A percentile compares a stretch with the other conserved stretches of the same genome.
phyloP scores from a whole-genome alignment of 495 filamentous ascomycete genomes.

The Trichocladium uniseriatum region DNA sequence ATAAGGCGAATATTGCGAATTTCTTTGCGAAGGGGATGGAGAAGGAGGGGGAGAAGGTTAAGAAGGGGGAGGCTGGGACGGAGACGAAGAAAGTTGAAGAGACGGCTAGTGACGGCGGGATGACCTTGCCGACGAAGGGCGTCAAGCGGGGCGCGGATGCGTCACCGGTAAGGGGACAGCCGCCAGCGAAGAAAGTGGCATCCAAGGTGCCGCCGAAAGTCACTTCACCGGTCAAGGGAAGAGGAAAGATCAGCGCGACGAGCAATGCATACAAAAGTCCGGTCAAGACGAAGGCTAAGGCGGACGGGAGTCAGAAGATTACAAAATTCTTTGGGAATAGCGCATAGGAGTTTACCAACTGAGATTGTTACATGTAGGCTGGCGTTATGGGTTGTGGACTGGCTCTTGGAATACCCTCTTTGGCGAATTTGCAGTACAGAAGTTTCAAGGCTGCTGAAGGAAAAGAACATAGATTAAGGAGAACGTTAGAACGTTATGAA shows the following conservation, averaged over 20 bases:
- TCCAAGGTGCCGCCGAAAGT: conserved; percentile 25
- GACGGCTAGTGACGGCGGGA: conserved; percentile 5
- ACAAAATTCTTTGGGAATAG: conserved; percentile 73
- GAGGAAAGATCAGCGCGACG: conserved; percentile 35
- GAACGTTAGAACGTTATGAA: not conserved
- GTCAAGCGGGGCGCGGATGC: conserved; percentile 51
- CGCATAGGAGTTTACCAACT: conserved; percentile 12
- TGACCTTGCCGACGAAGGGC: conserved; percentile 20
- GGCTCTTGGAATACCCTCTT: not conserved
- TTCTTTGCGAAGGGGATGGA: conserved; percentile 57
- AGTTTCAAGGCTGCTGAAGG: no score
- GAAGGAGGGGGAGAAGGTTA: conserved; percentile 9
- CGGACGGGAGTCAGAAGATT: conserved; percentile 64
- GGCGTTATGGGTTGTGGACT: not conserved
- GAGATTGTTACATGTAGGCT: no score
- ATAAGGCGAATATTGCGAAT: conserved; percentile 86
- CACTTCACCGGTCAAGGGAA: conserved; percentile 16
- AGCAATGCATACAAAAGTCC: conserved; percentile 37
- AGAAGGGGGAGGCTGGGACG: conserved; percentile 20
- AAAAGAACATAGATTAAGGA: not conserved
- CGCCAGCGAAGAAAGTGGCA: conserved; percentile 35
- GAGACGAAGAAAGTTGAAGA: conserved; percentile 19
- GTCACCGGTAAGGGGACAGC: conserved; percentile 29
- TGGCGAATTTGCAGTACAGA: no score
- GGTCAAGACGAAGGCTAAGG: conserved; percentile 36